phyloP scores from a whole-genome alignment of 2,329 filamentous ascomycete genomes.

The Nemania sp. region DNA sequence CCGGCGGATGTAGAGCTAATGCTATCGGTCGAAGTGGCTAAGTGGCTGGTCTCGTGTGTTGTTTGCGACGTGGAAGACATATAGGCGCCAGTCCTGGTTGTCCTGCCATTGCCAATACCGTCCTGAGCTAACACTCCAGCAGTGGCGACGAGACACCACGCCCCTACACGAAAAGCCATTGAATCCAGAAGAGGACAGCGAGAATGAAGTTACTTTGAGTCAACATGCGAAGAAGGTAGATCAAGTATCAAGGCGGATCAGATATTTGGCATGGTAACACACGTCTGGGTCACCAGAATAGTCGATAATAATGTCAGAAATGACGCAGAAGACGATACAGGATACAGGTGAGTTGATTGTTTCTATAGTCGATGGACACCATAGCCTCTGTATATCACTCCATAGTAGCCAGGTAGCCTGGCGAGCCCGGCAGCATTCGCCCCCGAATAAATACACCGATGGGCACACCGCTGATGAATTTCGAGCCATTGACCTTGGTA shows the following conservation, averaged over 20 bases:
- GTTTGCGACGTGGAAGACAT: conserved; percentile 49
- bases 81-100: conserved; percentile 51
- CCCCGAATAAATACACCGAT: neutral
- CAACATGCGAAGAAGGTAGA: neutral
- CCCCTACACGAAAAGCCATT: conserved; percentile 34
- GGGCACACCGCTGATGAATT: conserved; percentile 1
- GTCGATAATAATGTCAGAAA: neutral
- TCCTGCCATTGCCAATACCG: conserved; percentile 45
- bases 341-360: neutral
- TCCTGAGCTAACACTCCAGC: conserved; percentile 37
- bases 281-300: neutral
- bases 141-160: conserved; percentile 32
- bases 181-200: neutral
- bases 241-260: neutral
- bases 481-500: neutral
- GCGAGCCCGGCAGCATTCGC: neutral
- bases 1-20: conserved; percentile 35
- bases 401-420: neutral
- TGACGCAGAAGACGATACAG: neutral
- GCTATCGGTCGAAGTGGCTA: conserved; percentile 33
- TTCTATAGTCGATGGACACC: neutral
- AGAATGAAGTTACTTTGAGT: neutral
- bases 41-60: conserved; percentile 43
- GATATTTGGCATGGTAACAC: conserved; percentile 5
- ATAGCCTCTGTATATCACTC: neutral